Percentiles rank a stretch among this genome's conserved stretches.
Conservation (phyloP, 176 grass and related monocot species). For the Tillandsia leiboldiana region DNA sequence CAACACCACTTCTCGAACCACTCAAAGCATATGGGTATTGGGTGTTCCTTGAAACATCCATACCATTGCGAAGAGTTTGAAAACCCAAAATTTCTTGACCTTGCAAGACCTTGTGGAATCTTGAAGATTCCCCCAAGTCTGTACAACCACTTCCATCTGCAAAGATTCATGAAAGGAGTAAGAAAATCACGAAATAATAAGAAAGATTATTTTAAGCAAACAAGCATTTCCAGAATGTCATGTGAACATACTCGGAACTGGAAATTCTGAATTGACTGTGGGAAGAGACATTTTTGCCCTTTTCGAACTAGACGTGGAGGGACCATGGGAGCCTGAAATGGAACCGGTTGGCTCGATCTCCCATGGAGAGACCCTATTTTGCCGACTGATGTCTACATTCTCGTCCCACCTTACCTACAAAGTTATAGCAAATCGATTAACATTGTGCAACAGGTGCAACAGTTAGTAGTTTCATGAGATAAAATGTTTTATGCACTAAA, state of each 20-base stretch:
- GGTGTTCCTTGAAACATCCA: conserved; percentile 38
- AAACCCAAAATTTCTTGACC: conserved; percentile 95
- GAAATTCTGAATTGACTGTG: conserved; percentile 28
- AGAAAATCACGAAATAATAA: not conserved
- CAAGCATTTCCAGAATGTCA: conserved; percentile 8
- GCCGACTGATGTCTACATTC: conserved; percentile 32
- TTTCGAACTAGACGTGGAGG: conserved; percentile 39
- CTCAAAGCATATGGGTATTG: conserved; percentile 37
- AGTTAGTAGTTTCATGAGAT: not conserved
- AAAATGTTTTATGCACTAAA: conserved; percentile 3
- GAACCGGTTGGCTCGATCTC: conserved; percentile 65
- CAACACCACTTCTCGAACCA: conserved; percentile 27
- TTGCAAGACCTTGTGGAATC: conserved; percentile 99
- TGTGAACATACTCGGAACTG: conserved; percentile 47
- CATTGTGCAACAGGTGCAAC: not conserved
- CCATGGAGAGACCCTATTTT: conserved; percentile 81
- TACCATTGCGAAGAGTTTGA: conserved; percentile 31
- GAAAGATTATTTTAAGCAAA: not conserved
- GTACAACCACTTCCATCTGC: conserved; percentile 67
- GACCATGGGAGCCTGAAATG: conserved; percentile 36
- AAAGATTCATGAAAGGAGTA: conserved; percentile 12
- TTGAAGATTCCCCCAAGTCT: conserved; percentile 50
- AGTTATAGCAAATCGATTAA: conserved; percentile 12
- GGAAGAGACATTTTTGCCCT: conserved; percentile 56
- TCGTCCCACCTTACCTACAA: conserved; percentile 84